Conservation (phyloP, 371 early-diverging fungal species). For the Haplosporangium sp. region DNA sequence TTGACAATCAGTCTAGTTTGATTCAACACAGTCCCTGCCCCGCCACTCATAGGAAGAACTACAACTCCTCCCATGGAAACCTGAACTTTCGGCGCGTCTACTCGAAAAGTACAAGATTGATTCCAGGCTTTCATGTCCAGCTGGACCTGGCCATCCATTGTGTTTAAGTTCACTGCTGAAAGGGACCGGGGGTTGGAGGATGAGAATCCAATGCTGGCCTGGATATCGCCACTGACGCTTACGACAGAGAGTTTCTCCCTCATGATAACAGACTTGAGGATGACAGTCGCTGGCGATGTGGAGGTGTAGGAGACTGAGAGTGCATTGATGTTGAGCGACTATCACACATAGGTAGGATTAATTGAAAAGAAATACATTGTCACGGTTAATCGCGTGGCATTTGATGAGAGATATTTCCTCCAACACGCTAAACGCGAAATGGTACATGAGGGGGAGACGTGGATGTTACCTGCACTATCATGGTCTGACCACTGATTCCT, state of each 20-base stretch:
- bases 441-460: too few relatives aligned
- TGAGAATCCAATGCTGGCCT: slow-evolving; percentile 27
- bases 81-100: slow-evolving; percentile 21
- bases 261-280: slow-evolving; percentile 30
- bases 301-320: slow-evolving; percentile 41
- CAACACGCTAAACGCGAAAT: too few relatives aligned
- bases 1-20: slow-evolving; percentile 9
- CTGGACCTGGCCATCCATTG: slow-evolving; percentile 36
- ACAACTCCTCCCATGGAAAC: slow-evolving; percentile 22
- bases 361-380: neutral
- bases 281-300: slow-evolving; percentile 16
- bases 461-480: slow-evolving; percentile 28
- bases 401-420: too few relatives aligned
- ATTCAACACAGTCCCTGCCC: slow-evolving; percentile 6
- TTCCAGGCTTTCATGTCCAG: slow-evolving; percentile 44
- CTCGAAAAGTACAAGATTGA: slow-evolving; percentile 34
- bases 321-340: slow-evolving; percentile 44
- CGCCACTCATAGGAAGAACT: slow-evolving; percentile 13
- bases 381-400: neutral
- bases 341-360: neutral
- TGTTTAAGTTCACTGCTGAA: slow-evolving; percentile 32
- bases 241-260: slow-evolving; percentile 36
- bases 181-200: neutral
- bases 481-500: slow-evolving; percentile 19
- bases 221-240: slow-evolving; percentile 40